Evolutionary conservation across 139 green algal genomes (phyloP).

Genomic region (Gonium pectorale): DNA sequence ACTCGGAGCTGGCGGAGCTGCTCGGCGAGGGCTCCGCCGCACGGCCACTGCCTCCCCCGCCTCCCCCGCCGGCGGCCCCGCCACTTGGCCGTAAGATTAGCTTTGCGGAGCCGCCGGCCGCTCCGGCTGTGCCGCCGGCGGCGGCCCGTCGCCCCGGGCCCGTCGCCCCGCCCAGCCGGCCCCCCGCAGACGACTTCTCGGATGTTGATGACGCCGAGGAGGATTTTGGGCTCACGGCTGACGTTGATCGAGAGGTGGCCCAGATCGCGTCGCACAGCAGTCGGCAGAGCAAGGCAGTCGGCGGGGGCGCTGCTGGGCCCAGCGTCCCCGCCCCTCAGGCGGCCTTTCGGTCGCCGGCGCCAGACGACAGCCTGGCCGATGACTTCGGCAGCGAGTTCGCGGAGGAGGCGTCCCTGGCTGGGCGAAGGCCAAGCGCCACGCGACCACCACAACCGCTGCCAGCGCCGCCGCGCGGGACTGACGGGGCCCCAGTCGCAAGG

Average conservation of each 20-base stretch:
- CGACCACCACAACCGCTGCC: neutral
- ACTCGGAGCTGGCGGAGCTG: constrained; percentile 31
- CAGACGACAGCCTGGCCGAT: constrained; percentile 8
- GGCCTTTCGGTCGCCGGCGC: neutral
- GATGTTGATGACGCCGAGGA: neutral
- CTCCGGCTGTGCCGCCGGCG: neutral
- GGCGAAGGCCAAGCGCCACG: neutral
- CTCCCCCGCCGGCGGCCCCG: neutral
- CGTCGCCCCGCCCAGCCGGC: neutral
- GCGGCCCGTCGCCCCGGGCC: neutral
- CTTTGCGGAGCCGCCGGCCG: constrained; percentile 12
- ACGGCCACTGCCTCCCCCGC: neutral
- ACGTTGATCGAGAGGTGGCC: constrained; percentile 10
- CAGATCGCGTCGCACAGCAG: neutral
- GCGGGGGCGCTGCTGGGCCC: neutral
- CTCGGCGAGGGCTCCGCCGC: neutral
- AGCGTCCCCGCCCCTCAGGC: neutral
- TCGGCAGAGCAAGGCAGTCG: too few species aligned
- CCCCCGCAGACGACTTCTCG: neutral
- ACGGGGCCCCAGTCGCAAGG: neutral
- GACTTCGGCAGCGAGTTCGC: constrained; percentile 2
- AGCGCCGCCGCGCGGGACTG: neutral
- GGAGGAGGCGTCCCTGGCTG: neutral
- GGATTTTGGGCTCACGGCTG: neutral
- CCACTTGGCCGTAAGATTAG: neutral